These are phyloP conservation scores for Phyllachora maydis DNA, from an alignment of 2,329 filamentous ascomycete genomes.

Conservation along the genomic window DNA sequence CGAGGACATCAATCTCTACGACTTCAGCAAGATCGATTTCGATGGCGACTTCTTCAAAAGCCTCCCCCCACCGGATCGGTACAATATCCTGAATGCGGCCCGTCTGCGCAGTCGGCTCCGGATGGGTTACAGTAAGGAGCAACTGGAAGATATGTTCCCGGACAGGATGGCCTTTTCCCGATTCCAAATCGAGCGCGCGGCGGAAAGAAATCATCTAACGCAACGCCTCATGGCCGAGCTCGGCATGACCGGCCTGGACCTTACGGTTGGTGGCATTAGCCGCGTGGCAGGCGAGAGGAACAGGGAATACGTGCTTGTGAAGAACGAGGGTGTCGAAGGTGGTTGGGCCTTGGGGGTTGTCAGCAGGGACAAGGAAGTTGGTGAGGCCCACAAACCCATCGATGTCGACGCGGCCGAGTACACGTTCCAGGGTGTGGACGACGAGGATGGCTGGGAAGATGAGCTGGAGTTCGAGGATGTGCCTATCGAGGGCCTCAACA, in stretches of 20 bases:
- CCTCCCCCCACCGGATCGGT: conserved; percentile 72
- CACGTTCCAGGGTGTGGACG: conserved; percentile 31
- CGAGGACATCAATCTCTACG: conserved; percentile 79
- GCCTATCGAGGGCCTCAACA: conserved; percentile 74
- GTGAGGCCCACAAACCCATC: conserved; percentile 70
- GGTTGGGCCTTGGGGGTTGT: conserved; percentile 94
- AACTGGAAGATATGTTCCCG: conserved; percentile 90
- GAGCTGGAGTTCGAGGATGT: conserved; percentile 82
- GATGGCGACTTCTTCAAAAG: conserved; percentile 90
- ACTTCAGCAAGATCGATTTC: conserved; percentile 98
- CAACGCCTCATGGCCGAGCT: conserved; percentile 89
- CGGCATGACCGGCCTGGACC: conserved; percentile 63
- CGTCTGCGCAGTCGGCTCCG: conserved; percentile 69
- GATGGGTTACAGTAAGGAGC: conserved; percentile 94
- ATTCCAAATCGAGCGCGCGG: conserved; percentile 90
- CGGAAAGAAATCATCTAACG: conserved; percentile 82
- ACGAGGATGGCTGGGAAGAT: conserved; percentile 42
- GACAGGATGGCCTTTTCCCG: conserved; percentile 92
- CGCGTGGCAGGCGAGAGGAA: conserved; percentile 71
- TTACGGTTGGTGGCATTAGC: conserved; percentile 42
- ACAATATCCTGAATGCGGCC: conserved; percentile 94
- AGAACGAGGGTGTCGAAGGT: conserved; percentile 85
- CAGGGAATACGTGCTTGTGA: conserved; percentile 87
- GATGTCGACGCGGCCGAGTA: conserved; percentile 57
- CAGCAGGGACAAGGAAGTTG: conserved; percentile 61